These are phyloP conservation scores for Cryphonectria nitschkei DNA, from an alignment of 2,329 filamentous ascomycete genomes.

Conservation along the genomic window DNA sequence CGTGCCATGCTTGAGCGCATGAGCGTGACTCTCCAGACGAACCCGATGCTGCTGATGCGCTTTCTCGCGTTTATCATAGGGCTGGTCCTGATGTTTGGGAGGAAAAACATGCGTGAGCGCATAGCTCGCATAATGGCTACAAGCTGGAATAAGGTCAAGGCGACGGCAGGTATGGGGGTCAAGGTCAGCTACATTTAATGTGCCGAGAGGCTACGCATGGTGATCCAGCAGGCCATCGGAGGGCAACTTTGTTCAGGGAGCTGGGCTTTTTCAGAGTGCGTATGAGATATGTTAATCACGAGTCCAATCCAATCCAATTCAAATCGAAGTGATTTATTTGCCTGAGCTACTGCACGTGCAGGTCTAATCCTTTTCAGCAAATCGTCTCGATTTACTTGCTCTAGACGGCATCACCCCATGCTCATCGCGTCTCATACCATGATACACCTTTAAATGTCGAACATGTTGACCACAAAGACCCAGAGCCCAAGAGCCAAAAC, in stretches of 20 bases:
- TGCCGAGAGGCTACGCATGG: constrained; percentile 8
- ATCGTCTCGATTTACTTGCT: not conserved
- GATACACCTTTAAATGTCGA: not conserved
- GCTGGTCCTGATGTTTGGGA: constrained; percentile 75
- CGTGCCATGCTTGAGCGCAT: constrained; percentile 56
- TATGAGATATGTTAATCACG: constrained; percentile 19
- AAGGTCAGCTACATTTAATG: constrained; percentile 93
- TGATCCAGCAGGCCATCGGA: constrained; percentile 13
- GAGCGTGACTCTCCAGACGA: constrained; percentile 55
- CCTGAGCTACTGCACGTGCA: constrained; percentile 1
- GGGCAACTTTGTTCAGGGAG: not conserved
- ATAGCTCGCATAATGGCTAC: constrained; percentile 69
- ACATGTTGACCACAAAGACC: not conserved
- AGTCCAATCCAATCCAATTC: constrained; percentile 9
- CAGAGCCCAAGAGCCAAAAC: not conserved
- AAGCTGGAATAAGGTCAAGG: constrained; percentile 79
- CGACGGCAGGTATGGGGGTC: constrained; percentile 92
- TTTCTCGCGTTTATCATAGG: constrained; percentile 80
- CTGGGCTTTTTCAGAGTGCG: constrained; percentile 16
- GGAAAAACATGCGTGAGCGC: constrained; percentile 74
- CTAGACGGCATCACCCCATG: not conserved
- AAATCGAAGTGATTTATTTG: constrained; percentile 19
- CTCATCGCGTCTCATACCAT: not conserved
- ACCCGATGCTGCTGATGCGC: constrained; percentile 60
- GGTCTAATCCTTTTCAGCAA: not conserved